phyloP scores from a whole-genome alignment of 768 basidiomycete genomes.

The Mycena capillaripes region DNA sequence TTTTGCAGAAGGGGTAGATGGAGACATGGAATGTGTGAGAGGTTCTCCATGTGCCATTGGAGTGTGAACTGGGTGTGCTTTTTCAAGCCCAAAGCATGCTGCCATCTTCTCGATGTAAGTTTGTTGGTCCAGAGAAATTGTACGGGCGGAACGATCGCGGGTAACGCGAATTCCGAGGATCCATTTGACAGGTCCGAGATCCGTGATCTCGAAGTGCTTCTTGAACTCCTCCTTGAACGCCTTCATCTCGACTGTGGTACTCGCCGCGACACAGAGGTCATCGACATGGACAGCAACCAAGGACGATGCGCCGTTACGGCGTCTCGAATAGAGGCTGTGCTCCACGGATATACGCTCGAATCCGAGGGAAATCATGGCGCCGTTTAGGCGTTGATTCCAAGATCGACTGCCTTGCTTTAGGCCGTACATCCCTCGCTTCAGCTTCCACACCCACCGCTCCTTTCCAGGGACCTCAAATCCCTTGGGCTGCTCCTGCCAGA shows the following conservation, averaged over 20 bases:
- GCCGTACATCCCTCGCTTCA: conserved; percentile 20
- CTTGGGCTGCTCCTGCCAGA: conserved; percentile 6
- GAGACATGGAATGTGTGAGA: background rate
- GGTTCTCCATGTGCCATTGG: background rate
- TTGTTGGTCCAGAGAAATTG: conserved; percentile 1
- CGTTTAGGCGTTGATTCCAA: conserved; percentile 39
- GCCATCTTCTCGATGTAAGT: conserved; percentile 10
- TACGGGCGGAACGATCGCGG: background rate
- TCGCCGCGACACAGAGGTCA: conserved; percentile 38
- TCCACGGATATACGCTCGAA: conserved; percentile 36
- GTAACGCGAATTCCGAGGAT: conserved; percentile 45
- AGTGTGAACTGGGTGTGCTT: conserved; percentile 5
- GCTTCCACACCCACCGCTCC: conserved; percentile 17
- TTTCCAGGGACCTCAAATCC: conserved; percentile 13
- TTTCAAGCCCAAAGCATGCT: background rate
- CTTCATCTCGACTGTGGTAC: background rate
- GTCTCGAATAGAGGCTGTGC: conserved; percentile 37
- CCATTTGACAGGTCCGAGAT: conserved; percentile 40
- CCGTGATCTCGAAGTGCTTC: conserved; percentile 35
- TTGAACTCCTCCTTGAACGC: conserved; percentile 20
- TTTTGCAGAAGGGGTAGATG: background rate
- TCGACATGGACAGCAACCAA: conserved; percentile 43
- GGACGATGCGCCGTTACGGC: background rate
- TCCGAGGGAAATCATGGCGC: conserved; percentile 15
- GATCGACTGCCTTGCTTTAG: conserved; percentile 14